Evolutionary conservation across 2,329 filamentous ascomycete species (phyloP).

Genomic region (Colletotrichum camelliae): DNA sequence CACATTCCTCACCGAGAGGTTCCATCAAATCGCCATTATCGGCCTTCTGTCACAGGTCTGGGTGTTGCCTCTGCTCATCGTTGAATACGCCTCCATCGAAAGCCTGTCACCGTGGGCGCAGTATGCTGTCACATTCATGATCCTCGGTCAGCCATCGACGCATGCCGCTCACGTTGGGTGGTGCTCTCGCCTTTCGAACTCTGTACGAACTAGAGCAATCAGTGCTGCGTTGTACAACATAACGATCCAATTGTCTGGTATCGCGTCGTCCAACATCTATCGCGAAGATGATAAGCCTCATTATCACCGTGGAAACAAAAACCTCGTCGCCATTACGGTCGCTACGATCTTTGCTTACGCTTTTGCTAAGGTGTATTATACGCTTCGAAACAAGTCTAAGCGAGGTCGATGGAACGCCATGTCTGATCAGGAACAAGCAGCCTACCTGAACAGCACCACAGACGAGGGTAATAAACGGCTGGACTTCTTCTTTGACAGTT

Average conservation of each 20-base stretch:
- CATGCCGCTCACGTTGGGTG: conserved; percentile 39
- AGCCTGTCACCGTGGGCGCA: conserved; percentile 26
- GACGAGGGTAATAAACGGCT: conserved; percentile 51
- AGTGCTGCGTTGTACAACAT: conserved; percentile 63
- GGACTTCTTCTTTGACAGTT: conserved; percentile 44
- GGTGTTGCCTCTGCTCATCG: conserved; percentile 62
- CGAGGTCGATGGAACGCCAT: conserved; percentile 53
- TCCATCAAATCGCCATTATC: conserved; percentile 54
- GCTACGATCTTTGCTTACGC: conserved; percentile 35
- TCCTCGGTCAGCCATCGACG: not conserved
- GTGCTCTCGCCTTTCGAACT: conserved; percentile 62
- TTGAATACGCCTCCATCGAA: not conserved
- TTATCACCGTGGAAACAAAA: conserved; percentile 51
- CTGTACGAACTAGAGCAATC: conserved; percentile 62
- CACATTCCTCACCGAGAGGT: conserved; percentile 49
- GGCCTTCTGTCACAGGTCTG: conserved; percentile 58
- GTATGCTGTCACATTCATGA: not conserved
- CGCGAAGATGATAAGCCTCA: conserved; percentile 36
- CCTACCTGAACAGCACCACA: conserved; percentile 40
- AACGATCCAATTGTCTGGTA: conserved; percentile 36
- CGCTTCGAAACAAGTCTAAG: conserved; percentile 49
- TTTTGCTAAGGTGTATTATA: conserved; percentile 57
- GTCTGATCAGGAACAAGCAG: conserved; percentile 38
- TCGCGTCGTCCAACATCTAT: conserved; percentile 47
- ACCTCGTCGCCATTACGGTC: conserved; percentile 50